A percentile compares a stretch with the other conserved stretches of the same genome.
phyloP scores from a whole-genome alignment of 1,284 basidiomycete species.

The Ganoderma sinense region DNA sequence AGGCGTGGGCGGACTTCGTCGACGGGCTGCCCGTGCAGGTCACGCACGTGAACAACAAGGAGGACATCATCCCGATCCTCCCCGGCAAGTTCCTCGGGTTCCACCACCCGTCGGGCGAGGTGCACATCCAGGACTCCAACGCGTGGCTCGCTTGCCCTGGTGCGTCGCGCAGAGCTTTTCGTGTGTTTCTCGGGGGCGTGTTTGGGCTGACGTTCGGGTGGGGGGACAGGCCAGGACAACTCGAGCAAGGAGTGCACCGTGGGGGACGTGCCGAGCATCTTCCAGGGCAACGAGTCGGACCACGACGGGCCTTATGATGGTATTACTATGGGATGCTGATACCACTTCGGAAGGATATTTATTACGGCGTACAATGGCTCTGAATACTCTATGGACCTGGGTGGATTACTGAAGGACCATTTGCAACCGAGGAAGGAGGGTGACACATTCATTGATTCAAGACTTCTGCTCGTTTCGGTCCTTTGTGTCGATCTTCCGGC shows the following conservation, averaged over 20 bases:
- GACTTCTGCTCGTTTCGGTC: no score
- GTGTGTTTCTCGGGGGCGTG: neutral
- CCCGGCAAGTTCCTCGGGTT: constrained; percentile 54
- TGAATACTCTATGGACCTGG: no score
- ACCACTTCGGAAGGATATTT: no score
- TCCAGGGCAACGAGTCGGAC: constrained; percentile 48
- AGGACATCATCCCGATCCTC: constrained; percentile 41
- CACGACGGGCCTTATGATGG: constrained; percentile 69
- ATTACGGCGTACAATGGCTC: no score
- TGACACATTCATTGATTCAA: no score
- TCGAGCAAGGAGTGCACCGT: constrained; percentile 55
- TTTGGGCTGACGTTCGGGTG: neutral
- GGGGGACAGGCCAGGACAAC: constrained; percentile 59
- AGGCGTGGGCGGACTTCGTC: constrained; percentile 65
- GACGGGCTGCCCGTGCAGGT: constrained; percentile 47
- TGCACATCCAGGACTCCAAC: constrained; percentile 58
- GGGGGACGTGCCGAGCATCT: constrained; percentile 60
- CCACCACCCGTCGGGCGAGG: constrained; percentile 65
- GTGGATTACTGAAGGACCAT: no score
- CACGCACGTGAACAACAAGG: constrained; percentile 42
- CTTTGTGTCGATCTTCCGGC: no score
- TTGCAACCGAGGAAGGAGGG: no score
- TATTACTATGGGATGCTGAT: constrained; percentile 58
- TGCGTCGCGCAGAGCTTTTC: neutral
- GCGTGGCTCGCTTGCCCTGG: constrained; percentile 60